Percentiles rank a stretch among this genome's conserved stretches.
Evolutionary conservation across 352 stramenopile genomes (phyloP).

Genomic region (Pythium chondricola): DNA sequence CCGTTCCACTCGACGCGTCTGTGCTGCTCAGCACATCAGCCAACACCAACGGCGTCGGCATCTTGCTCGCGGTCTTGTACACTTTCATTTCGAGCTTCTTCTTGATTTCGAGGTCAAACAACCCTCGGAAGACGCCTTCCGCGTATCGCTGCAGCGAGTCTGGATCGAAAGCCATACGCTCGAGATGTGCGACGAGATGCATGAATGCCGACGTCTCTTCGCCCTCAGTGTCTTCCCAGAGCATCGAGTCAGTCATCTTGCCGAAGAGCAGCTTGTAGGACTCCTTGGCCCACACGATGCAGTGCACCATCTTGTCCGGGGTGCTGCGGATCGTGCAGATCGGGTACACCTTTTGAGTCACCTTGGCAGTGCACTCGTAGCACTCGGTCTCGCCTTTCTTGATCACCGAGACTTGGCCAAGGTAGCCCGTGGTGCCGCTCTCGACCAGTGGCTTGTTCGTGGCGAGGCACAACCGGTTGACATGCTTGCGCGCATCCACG

Average conservation of each 20-base stretch:
- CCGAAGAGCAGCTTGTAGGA: conserved; percentile 87
- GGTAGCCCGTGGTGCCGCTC: conserved; percentile 97
- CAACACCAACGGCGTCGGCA: conserved; percentile 73
- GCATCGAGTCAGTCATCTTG: conserved; percentile 90
- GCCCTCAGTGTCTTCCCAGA: conserved; percentile 87
- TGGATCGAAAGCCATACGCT: conserved; percentile 35
- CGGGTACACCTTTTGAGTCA: conserved; percentile 97
- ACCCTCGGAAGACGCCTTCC: conserved; percentile 66
- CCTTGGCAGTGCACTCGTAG: conserved; percentile 97
- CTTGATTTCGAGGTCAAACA: conserved; percentile 95
- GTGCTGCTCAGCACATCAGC: conserved; percentile 34
- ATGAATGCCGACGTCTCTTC: conserved; percentile 87
- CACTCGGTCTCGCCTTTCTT: conserved; percentile 96
- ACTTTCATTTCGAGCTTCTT: conserved; percentile 95
- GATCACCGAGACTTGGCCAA: conserved; percentile 98
- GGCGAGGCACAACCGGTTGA: conserved; percentile 97
- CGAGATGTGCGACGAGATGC: conserved; percentile 47
- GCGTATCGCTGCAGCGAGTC: conserved; percentile 57
- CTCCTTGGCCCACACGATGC: conserved; percentile 98
- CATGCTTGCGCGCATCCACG: conserved; percentile 96
- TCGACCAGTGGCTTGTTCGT: conserved; percentile 91
- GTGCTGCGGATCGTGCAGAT: conserved; percentile 99
- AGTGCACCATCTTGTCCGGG: conserved; percentile 99
- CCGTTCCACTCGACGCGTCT: conserved; percentile 11
- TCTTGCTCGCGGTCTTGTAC: conserved; percentile 94